Percentiles rank a stretch among this genome's conserved stretches.
phyloP scores from a whole-genome alignment of 495 filamentous ascomycete species.

The Aspergillus olivimuriae region DNA sequence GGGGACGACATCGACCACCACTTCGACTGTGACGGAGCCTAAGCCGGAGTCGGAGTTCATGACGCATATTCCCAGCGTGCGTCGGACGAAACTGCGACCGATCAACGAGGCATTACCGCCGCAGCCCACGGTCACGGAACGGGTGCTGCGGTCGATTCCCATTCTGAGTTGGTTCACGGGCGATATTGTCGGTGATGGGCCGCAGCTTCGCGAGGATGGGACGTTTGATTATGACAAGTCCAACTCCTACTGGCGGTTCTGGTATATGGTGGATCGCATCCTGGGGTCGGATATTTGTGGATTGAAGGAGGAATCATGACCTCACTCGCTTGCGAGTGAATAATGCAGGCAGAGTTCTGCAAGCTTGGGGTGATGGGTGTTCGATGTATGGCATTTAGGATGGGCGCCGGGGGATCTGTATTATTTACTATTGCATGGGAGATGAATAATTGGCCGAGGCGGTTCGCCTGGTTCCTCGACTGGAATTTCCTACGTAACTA shows the following conservation, averaged over 20 bases:
- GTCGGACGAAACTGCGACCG: conserved; percentile 47
- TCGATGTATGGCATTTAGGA: background rate
- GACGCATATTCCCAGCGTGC: conserved; percentile 44
- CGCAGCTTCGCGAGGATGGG: conserved; percentile 72
- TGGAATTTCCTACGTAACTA: too few species aligned
- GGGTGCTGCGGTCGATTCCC: conserved; percentile 54
- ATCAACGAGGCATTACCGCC: conserved; percentile 57
- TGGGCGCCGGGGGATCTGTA: background rate
- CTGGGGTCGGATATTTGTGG: conserved; percentile 46
- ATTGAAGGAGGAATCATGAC: conserved; percentile 42
- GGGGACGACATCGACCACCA: background rate
- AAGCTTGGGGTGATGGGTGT: too few species aligned
- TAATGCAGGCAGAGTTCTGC: background rate
- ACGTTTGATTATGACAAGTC: conserved; percentile 71
- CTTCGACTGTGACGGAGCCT: conserved; percentile 14
- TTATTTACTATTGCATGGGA: background rate
- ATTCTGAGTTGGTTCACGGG: conserved; percentile 64
- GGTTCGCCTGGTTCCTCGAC: too few species aligned
- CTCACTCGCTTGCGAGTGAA: background rate
- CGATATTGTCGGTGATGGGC: conserved; percentile 72
- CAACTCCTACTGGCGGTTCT: conserved; percentile 68
- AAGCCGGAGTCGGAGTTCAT: conserved; percentile 42
- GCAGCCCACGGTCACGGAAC: conserved; percentile 53
- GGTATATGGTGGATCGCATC: conserved; percentile 40
- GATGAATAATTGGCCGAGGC: background rate